A percentile compares a stretch with the other conserved stretches of the same genome.
Evolutionary conservation across 306 rosid genomes (phyloP).

Genomic region (Inga laurina): DNA sequence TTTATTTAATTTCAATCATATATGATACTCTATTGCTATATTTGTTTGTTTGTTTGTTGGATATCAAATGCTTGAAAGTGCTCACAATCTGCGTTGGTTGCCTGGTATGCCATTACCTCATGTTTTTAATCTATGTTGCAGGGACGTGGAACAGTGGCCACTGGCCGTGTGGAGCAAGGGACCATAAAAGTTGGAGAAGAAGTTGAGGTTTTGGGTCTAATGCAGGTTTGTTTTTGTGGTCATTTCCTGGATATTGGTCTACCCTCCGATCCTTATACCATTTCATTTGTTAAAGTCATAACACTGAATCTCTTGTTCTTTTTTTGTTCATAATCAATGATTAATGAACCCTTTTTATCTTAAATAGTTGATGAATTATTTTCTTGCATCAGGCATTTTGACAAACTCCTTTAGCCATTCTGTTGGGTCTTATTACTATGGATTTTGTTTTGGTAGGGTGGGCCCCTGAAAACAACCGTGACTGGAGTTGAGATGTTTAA

Average conservation of each 20-base stretch:
- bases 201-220: constrained; percentile 90
- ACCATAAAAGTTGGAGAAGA: constrained; percentile 90
- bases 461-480: constrained; percentile 84
- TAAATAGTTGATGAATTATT: constrained; percentile 12
- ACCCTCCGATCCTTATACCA: constrained; percentile 11
- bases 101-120: constrained; percentile 16
- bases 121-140: constrained; percentile 40
- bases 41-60: background rate
- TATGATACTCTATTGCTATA: background rate
- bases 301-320: background rate
- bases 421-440: constrained; percentile 30
- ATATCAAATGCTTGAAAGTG: background rate
- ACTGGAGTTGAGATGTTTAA: constrained; percentile 99
- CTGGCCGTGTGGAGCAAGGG: constrained; percentile 98
- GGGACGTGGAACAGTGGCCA: constrained; percentile 99
- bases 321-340: constrained; percentile 7
- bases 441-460: constrained; percentile 53
- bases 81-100: constrained; percentile 26
- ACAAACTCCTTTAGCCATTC: background rate
- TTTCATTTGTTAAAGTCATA: constrained; percentile 11
- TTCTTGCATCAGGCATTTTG: background rate
- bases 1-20: background rate
- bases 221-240: constrained; percentile 57
- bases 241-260: constrained; percentile 12
- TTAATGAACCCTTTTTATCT: constrained; percentile 15